Conservation (phyloP, 129 eudicot genomes). For the Chrysanthemum makinoi region DNA sequence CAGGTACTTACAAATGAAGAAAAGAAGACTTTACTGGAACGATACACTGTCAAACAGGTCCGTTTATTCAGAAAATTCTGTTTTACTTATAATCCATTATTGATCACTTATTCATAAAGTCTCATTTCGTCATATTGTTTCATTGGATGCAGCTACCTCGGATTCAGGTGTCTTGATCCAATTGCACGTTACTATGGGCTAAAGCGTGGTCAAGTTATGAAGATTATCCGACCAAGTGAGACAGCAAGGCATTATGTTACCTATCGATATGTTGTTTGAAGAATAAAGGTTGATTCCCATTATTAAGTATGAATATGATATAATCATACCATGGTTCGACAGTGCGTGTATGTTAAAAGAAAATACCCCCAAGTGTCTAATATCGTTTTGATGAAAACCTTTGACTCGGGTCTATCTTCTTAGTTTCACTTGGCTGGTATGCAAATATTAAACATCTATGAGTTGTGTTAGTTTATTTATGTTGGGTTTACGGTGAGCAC, state of each 20-base stretch:
- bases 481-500: too few species aligned
- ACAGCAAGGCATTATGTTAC: constrained; percentile 81
- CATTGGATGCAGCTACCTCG: constrained; percentile 58
- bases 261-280: constrained; percentile 61
- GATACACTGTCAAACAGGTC: constrained; percentile 80
- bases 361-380: too few species aligned
- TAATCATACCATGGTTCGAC: not conserved
- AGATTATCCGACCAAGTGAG: constrained; percentile 79
- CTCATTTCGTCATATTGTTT: not conserved
- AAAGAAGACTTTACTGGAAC: constrained; percentile 69
- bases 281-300: too few species aligned
- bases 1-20: constrained; percentile 69
- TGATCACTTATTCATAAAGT: not conserved
- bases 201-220: constrained; percentile 77
- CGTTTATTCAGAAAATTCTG: too few species aligned
- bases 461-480: too few species aligned
- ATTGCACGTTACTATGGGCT: constrained; percentile 74
- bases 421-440: too few species aligned
- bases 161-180: constrained; percentile 66
- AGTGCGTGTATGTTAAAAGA: not conserved
- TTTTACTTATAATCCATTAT: constrained; percentile 6
- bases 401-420: too few species aligned
- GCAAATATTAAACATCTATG: too few species aligned
- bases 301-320: too few species aligned
- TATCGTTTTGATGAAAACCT: too few species aligned